A percentile compares a stretch with the other conserved stretches of the same genome.
Conservation (phyloP, 345 rosid genomes). For the Citrus cavaleriei region DNA sequence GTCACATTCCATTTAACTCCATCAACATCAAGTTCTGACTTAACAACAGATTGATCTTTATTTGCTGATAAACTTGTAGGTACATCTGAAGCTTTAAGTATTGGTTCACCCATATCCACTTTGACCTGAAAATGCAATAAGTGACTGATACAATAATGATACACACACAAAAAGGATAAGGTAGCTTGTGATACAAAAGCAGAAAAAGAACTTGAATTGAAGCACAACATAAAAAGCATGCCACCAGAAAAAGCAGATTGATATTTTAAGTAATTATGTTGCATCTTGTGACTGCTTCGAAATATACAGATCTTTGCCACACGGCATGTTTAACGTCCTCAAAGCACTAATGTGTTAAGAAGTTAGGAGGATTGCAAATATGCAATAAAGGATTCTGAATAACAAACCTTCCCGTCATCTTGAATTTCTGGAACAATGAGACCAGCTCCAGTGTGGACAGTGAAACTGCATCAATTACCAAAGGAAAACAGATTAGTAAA, state of each 20-base stretch:
- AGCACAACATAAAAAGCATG: not conserved
- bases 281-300: not conserved
- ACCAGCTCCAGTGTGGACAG: conserved; percentile 91
- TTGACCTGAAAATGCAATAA: conserved; percentile 53
- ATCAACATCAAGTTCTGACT: conserved; percentile 65
- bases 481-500: not conserved
- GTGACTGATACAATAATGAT: not conserved
- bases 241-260: not conserved
- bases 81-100: conserved; percentile 75
- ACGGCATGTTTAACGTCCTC: not conserved
- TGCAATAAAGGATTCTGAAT: not conserved
- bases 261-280: not conserved
- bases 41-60: conserved; percentile 55
- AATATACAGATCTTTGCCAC: not conserved
- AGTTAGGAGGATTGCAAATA: not conserved
- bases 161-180: not conserved
- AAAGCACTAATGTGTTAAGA: not conserved
- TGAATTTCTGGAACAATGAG: conserved; percentile 87
- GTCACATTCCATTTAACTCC: conserved; percentile 87
- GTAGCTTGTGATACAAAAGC: not conserved
- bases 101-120: conserved; percentile 95
- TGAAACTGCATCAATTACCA: conserved; percentile 45
- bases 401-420: conserved; percentile 63
- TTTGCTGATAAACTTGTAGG: conserved; percentile 75
- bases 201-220: not conserved